Base-by-base conservation (phyloP, 495 filamentous ascomycete species). In the Penicillium lagena region DNA sequence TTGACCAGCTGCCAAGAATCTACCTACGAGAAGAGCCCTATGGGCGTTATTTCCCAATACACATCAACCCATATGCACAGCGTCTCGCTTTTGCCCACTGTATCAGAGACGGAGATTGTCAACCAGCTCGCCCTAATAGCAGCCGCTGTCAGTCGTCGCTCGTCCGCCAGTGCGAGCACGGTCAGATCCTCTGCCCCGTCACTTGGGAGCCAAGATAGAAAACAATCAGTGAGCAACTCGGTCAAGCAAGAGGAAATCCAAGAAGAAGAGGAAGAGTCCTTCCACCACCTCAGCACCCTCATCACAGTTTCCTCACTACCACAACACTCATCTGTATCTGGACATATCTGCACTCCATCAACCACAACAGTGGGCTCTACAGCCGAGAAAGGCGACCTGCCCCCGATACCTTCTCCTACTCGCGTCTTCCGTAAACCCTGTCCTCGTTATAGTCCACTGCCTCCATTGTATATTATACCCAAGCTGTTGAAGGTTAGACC, bases 281-380 rank as follows among this genome's bases (percentile, higher is more conserved):
- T 62, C 48, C 40, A 55, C 33, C 56, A 61, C 29, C 47, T 61
- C 35, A 38, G 42, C 22, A 59, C 55, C 34, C 39, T 58, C 36
- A 61, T 61, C 48, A 61, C 55, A 17, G 14, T 53, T 36, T 58
- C 58, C n/a, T 50, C 13, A 28, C 30, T 45, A 7, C 33, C 47
- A 1, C 49, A 39, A 9, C 39, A 51, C 13, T 35, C 39, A 15
- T 37, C 49, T 12, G 31, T 37, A 15, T 37, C 49, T 13, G 29
- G 37, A 1, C 40, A 37, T 11, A 33, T 1, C 27, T 12, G 42
- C 22, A 39, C 30, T 12, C n/a, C 42, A 27, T 43, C 51, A 8
- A 38, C 27, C 12, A 42, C 35, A 12, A 48, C 29, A 14, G 9
- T 43, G 7, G 32, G 13, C 13, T 48, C 45, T 15, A 29, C 2